These are phyloP conservation scores for Puccinia coronata DNA, from an alignment of 1,284 basidiomycete species.

Conservation along the genomic window DNA sequence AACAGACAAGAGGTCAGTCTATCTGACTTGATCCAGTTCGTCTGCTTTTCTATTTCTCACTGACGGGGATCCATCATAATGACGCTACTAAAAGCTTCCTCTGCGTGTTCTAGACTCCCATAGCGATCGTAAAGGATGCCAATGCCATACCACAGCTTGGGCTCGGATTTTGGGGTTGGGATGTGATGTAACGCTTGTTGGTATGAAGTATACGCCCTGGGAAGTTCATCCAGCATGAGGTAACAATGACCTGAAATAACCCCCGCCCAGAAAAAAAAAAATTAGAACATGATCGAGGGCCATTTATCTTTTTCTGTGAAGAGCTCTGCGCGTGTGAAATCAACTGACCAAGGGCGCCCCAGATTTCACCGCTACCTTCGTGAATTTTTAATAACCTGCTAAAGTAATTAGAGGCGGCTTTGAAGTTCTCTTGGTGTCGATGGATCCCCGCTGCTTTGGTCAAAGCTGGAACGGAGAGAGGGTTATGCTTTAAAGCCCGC, in stretches of 20 bases:
- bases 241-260: conserved; percentile 77
- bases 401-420: conserved; percentile 58
- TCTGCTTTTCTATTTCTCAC: conserved; percentile 50
- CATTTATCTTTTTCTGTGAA: conserved; percentile 51
- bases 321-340: not conserved
- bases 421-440: conserved; percentile 62
- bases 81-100: conserved; percentile 95
- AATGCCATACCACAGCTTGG: conserved; percentile 99
- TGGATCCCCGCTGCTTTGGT: conserved; percentile 79
- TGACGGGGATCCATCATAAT: conserved; percentile 92
- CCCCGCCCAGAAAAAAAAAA: not conserved
- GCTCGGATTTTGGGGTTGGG: conserved; percentile 95
- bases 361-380: conserved; percentile 89
- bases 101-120: conserved; percentile 95
- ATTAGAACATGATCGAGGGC: not conserved
- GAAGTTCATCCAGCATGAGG: conserved; percentile 98
- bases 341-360: conserved; percentile 77
- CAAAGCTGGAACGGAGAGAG: conserved; percentile 78
- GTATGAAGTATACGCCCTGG: conserved; percentile 97
- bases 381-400: conserved; percentile 65
- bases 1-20: not conserved
- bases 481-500: conserved; percentile 86
- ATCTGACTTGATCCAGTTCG: not conserved
- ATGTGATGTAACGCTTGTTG: conserved; percentile 96
- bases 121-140: conserved; percentile 98